phyloP scores from a whole-genome alignment of 164 flowering plant genomes.

The Magnolia changhungtana region DNA sequence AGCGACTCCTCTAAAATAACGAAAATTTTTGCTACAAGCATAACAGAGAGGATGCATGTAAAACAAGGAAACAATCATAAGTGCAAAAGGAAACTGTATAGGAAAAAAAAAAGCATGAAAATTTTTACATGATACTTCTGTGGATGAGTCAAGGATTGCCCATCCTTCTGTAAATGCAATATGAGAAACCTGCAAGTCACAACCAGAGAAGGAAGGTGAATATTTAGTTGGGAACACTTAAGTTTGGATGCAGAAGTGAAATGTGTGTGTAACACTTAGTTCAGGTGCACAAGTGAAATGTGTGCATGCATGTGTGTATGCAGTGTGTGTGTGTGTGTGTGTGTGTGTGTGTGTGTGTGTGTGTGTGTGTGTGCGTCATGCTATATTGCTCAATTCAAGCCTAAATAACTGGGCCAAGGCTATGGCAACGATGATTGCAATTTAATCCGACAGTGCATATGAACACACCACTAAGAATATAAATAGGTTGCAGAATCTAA shows the following conservation, averaged over 20 bases:
- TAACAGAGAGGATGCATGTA: neutral
- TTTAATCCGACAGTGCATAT: neutral
- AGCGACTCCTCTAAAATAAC: neutral
- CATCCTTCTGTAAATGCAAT: constrained; percentile 62
- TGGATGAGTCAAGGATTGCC: constrained; percentile 59
- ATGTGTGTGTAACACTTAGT: neutral
- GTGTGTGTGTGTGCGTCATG: no score
- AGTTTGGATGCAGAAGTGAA: neutral
- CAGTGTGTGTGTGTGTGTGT: no score
- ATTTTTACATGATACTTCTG: constrained; percentile 61
- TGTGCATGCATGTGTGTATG: no score
- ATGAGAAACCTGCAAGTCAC: constrained; percentile 60
- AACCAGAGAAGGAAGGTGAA: neutral
- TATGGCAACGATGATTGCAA: neutral
- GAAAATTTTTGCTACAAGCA: neutral
- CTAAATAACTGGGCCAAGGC: neutral
- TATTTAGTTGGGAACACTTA: neutral
- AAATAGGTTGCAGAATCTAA: neutral
- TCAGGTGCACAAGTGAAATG: no score
- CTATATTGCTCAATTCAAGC: neutral
- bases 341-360: no score
- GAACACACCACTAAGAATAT: neutral
- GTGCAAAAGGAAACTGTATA: neutral
- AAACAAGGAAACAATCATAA: neutral
- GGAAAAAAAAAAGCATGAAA: neutral